Evolutionary conservation across 441 rosid species (phyloP).

Genomic region (Gossypium davidsonii): DNA sequence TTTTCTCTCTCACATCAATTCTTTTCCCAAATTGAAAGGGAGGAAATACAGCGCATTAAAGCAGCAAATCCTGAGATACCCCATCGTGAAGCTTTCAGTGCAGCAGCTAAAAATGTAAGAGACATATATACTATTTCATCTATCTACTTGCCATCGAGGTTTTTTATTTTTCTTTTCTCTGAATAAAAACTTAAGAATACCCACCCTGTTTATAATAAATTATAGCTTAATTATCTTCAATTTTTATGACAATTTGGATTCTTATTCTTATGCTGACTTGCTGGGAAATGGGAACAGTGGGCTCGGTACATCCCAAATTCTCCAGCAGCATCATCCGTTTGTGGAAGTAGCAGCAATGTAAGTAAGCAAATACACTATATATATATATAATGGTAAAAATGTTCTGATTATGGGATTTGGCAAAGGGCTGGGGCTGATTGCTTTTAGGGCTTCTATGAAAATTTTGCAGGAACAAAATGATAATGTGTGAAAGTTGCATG

Average conservation of each 20-base stretch:
- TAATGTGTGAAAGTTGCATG: not conserved
- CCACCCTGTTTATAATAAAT: not conserved
- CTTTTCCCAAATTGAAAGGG: slow-evolving; percentile 33
- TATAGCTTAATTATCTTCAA: not conserved
- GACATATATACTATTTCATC: not conserved
- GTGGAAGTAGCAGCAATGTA: slow-evolving; percentile 38
- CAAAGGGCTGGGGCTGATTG: not conserved
- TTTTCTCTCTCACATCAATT: not conserved
- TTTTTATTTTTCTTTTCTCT: not conserved
- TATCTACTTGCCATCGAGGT: not conserved
- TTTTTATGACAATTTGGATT: not conserved
- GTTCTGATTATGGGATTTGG: slow-evolving; percentile 28
- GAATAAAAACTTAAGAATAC: not conserved
- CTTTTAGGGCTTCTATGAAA: not conserved
- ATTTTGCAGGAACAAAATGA: slow-evolving; percentile 4
- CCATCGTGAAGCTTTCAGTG: slow-evolving; percentile 91
- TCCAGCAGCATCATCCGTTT: slow-evolving; percentile 36
- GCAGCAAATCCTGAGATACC: slow-evolving; percentile 92
- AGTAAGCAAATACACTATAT: slow-evolving; percentile 16
- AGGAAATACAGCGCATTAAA: slow-evolving; percentile 97
- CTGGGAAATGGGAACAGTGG: slow-evolving; percentile 45
- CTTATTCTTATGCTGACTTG: not conserved
- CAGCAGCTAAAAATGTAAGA: slow-evolving; percentile 91
- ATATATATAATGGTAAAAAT: not conserved
- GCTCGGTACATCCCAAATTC: slow-evolving; percentile 91